Evolutionary conservation across 2,329 filamentous ascomycete species (phyloP), one percentile per base, ranked within the genome.

Genomic region (Epichloe typhina): DNA sequence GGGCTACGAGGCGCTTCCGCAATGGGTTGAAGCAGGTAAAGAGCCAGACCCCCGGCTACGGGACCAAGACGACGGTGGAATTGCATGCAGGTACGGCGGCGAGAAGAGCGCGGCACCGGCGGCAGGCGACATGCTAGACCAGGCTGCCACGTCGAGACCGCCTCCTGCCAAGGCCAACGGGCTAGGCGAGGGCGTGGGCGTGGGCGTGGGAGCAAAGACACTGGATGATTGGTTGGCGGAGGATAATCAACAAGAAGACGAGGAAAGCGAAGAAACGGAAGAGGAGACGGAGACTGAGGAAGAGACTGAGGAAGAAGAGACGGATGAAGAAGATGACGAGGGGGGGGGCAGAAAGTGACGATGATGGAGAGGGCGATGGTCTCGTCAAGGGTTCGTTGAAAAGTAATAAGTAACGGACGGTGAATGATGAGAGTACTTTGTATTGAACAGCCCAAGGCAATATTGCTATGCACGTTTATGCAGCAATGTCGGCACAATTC

Each of bases 161-260:
- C 67, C 66, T 19, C 67, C 66, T 8, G 67, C 63, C 39, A 77
- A 69, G 58, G 66, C 69, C 13, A 82, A 82, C 60, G 78, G 71
- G 1, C 56, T 68, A 13, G 66, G 69, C 5, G 82, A 82, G 46
- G 72, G 67, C 11, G 64, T 73, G 1, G 75, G 76, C 19, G 19
- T 23, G 23, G 23, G 23, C 11, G 64, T 73, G 1, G 75, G 76
- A 48, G 80, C 80, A 40, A 95, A 95, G 76, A 88, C 84, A 19
- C 70, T 98, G 55, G 89, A 97, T 69, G 88, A 95, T 64, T 97
- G 93, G 90, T 72, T 97, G 51, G 88, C 84, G 4, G 86, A 88
- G 61, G 81, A 80, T 42, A 79, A 81, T 15, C 74, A 72, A 73
- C 73, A 75, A 0, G 72, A 76, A 0, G 72, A 72, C 0, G 73